Evolutionary conservation across 768 basidiomycete genomes (phyloP), one percentile per base, ranked within the genome.

Genomic region (Clitopilus passeckerianus): DNA sequence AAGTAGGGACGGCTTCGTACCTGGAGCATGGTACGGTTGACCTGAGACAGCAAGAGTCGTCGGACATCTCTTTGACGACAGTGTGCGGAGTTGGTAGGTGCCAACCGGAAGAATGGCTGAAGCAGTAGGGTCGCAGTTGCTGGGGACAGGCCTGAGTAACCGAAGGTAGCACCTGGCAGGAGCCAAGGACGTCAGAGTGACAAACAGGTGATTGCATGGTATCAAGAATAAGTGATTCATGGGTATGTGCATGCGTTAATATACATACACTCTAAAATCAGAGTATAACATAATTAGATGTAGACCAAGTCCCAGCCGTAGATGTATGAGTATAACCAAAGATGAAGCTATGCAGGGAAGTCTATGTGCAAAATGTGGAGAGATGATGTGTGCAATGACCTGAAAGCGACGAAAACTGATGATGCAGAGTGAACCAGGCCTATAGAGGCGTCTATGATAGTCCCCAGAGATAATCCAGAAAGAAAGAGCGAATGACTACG

Each of bases 351-450:
- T 62, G 62, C 61, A 62, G 50, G 60, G 64, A 63, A 63, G 63
- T 67, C 66, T 68, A 68, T 53, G 63, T 33, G 54, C 60, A 59
- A 62, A 53, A 61, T 63, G 64, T 59, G 68, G 68, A 68, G 64
- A 61, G 44, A 63, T 33, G 35, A 34, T 55, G 33, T 55, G 35
- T 55, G 54, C 24, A 55, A 34, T 33, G 35, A 55, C 54, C 54
- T 18, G 46, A 61, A 58, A 63, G 59, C 60, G 58, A 59, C 61
- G 65, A 68, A 61, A 68, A 62, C 66, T 59, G 33, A 22, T n/a
- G 54, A 60, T 58, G 59, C 54, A 30, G 57, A 59, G 62, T 57
- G 66, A 57, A 53, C 60, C 60, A 56, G 54, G 46, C 46, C 46
- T 56, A 59, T 57, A 57, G 30, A 34, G 60, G 52, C 60, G 57